Conservation (phyloP, 1,284 basidiomycete genomes). For the Abortiporus biennis region DNA sequence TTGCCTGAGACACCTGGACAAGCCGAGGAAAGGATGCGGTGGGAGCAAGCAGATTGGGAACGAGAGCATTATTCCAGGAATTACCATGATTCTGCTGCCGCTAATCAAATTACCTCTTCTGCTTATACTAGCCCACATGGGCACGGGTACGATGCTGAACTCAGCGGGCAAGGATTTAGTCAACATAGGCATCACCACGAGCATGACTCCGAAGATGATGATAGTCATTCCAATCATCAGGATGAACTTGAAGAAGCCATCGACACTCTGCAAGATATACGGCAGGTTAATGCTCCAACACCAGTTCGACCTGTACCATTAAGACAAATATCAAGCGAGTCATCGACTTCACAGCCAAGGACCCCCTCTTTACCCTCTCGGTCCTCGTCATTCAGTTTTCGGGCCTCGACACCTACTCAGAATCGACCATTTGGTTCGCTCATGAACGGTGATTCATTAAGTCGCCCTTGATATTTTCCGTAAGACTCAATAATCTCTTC, state of each 20-base stretch:
- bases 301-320: slow-evolving; percentile 1
- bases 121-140: slow-evolving; percentile 13
- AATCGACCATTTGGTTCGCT: slow-evolving; percentile 21
- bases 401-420: slow-evolving; percentile 23
- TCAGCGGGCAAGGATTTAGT: slow-evolving; percentile 1
- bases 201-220: slow-evolving; percentile 13
- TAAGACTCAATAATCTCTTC: slow-evolving; percentile 15
- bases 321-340: slow-evolving; percentile 4
- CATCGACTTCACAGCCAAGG: slow-evolving; percentile 10
- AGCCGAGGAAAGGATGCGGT: slow-evolving; percentile 30
- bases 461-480: slow-evolving; percentile 16
- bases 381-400: slow-evolving; percentile 14
- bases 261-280: too few species aligned
- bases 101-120: slow-evolving; percentile 24
- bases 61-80: slow-evolving; percentile 23
- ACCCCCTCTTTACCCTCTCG: slow-evolving; percentile 16
- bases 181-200: slow-evolving; percentile 5
- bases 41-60: slow-evolving; percentile 37
- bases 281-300: slow-evolving; percentile 6
- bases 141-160: slow-evolving; percentile 8
- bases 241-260: slow-evolving; percentile 3
- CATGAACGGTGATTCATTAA: slow-evolving; percentile 29
- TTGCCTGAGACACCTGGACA: slow-evolving; percentile 25
- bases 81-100: slow-evolving; percentile 16
- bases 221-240: slow-evolving; percentile 9